Percentiles rank a stretch among this genome's conserved stretches.
Evolutionary conservation across 1,284 basidiomycete genomes (phyloP).

Genomic region (Naganishia sp.): DNA sequence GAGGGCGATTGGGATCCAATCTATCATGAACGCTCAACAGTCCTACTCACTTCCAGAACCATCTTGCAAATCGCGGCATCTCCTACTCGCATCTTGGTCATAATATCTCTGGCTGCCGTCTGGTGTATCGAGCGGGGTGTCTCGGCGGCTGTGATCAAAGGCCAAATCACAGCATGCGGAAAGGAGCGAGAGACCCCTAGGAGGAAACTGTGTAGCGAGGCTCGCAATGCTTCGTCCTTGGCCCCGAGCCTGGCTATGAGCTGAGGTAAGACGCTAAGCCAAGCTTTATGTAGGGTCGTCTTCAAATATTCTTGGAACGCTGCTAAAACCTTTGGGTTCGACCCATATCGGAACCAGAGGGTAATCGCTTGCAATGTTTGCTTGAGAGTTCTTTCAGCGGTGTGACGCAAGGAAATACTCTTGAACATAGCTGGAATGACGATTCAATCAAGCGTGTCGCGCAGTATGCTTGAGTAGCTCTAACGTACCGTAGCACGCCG

Average conservation of each 20-base stretch:
- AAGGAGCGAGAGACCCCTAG: constrained; percentile 45
- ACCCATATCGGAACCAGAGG: constrained; percentile 97
- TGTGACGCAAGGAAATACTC: constrained; percentile 40
- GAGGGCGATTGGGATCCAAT: neutral
- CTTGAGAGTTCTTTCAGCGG: constrained; percentile 55
- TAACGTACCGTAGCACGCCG: constrained; percentile 42
- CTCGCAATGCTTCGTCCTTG: constrained; percentile 41
- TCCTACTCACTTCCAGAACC: constrained; percentile 34
- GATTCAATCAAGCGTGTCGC: too few relatives aligned
- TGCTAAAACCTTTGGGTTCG: constrained; percentile 56
- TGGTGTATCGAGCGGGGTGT: constrained; percentile 46
- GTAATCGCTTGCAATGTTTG: constrained; percentile 90
- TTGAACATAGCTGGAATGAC: constrained; percentile 42
- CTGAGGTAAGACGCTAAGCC: constrained; percentile 49
- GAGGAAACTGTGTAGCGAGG: constrained; percentile 43
- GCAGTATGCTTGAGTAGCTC: too few relatives aligned
- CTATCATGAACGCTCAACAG: too few relatives aligned
- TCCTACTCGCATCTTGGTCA: constrained; percentile 43
- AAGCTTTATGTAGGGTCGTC: constrained; percentile 39
- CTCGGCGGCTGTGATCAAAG: constrained; percentile 47
- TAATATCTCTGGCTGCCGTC: constrained; percentile 45
- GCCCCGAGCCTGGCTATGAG: constrained; percentile 50
- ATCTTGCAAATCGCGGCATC: constrained; percentile 43
- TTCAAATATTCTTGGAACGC: constrained; percentile 43
- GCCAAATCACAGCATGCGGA: constrained; percentile 51